These are phyloP conservation scores for Anacardium occidentale DNA, from an alignment of 345 rosid genomes.

Conservation along the genomic window DNA sequence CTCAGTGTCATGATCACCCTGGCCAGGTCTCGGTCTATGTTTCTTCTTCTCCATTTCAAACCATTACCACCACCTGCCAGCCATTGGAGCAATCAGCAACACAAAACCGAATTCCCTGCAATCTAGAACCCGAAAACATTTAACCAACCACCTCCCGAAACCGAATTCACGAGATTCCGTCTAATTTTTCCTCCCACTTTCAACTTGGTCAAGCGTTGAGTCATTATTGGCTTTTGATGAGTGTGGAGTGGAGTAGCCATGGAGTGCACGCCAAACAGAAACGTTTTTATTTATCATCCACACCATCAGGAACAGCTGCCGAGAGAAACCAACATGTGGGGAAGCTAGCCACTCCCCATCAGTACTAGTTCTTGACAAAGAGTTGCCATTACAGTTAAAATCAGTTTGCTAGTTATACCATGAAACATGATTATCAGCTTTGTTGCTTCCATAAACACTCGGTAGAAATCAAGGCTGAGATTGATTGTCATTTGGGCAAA, in stretches of 20 bases:
- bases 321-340: slow-evolving; percentile 43
- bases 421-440: slow-evolving; percentile 42
- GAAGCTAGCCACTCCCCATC: slow-evolving; percentile 54
- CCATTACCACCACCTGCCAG: too few species aligned
- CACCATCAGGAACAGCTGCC: slow-evolving; percentile 40
- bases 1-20: too few species aligned
- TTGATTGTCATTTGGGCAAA: too few species aligned
- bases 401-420: too few species aligned
- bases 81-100: too few species aligned
- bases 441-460: slow-evolving; percentile 43
- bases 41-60: too few species aligned
- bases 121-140: too few species aligned
- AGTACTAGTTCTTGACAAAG: slow-evolving; percentile 36
- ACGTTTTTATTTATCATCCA: slow-evolving; percentile 56
- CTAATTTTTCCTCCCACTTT: slow-evolving; percentile 52
- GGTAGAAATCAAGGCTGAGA: slow-evolving; percentile 15
- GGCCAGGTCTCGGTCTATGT: too few species aligned
- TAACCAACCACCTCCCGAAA: too few species aligned
- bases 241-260: slow-evolving; percentile 40
- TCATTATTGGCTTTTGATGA: slow-evolving; percentile 41
- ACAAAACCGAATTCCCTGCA: too few species aligned
- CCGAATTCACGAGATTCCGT: not conserved
- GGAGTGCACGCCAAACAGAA: slow-evolving; percentile 41
- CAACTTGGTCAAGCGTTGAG: slow-evolving; percentile 33
- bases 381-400: slow-evolving; percentile 36